Evolutionary conservation across 2,329 filamentous ascomycete species (phyloP).

Genomic region (Alternaria panax): DNA sequence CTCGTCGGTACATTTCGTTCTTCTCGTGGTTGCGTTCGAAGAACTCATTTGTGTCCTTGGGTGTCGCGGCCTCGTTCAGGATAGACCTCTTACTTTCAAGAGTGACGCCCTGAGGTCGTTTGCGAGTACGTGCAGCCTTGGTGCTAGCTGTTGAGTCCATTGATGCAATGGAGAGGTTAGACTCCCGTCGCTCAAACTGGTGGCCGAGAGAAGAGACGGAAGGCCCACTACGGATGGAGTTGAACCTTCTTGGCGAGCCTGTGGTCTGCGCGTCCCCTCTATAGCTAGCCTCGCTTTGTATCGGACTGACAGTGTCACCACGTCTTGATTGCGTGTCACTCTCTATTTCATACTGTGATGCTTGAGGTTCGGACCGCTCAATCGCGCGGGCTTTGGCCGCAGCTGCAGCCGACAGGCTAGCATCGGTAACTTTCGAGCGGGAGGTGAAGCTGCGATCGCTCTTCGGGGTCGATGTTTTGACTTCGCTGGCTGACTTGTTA

Average conservation of each 20-base stretch:
- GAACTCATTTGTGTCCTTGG: slow-evolving; percentile 57
- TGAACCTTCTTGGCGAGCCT: slow-evolving; percentile 54
- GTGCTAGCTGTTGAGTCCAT: slow-evolving; percentile 66
- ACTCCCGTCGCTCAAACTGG: slow-evolving; percentile 60
- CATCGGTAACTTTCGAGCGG: slow-evolving; percentile 27
- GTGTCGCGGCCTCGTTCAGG: slow-evolving; percentile 46
- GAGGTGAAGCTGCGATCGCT: slow-evolving; percentile 57
- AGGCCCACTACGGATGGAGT: slow-evolving; percentile 54
- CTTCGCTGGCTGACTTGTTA: slow-evolving; percentile 61
- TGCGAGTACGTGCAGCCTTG: slow-evolving; percentile 61
- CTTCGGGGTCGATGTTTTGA: slow-evolving; percentile 55
- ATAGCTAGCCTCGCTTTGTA: slow-evolving; percentile 91
- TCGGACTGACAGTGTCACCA: slow-evolving; percentile 73
- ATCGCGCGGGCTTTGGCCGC: slow-evolving; percentile 50
- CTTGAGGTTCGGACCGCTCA: slow-evolving; percentile 43
- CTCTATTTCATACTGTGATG: slow-evolving; percentile 48
- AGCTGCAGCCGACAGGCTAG: slow-evolving; percentile 41
- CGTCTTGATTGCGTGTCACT: slow-evolving; percentile 55
- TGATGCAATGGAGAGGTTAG: slow-evolving; percentile 66
- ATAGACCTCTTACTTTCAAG: slow-evolving; percentile 60
- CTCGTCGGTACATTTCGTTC: slow-evolving; percentile 64
- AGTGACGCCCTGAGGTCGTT: slow-evolving; percentile 61
- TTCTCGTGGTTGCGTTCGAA: slow-evolving; percentile 63
- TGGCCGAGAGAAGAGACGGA: slow-evolving; percentile 70
- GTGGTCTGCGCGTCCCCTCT: slow-evolving; percentile 33